Evolutionary conservation across 176 grass and related monocot genomes (phyloP), one percentile per base, ranked within the genome.

Genomic region (Pontederia crassipes): DNA sequence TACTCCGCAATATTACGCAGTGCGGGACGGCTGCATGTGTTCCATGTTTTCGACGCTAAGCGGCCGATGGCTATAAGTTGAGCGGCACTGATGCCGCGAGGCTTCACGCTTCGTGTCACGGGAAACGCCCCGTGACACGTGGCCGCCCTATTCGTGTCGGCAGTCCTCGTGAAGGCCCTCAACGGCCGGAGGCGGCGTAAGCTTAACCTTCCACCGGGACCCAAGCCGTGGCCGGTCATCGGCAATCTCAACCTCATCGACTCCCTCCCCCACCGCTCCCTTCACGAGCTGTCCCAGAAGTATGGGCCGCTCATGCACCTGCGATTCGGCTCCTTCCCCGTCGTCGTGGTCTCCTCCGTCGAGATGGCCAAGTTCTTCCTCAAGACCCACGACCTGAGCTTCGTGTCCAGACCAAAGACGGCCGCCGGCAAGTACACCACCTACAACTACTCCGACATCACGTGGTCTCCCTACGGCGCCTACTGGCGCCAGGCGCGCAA

Each of bases 281-380:
- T 90, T 27, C 72, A 80, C 2, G 68, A 8, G 28, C 76, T 86
- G 15, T 57, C 76, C 1, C 57, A 67, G 46, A 74, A 84, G 52
- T 68, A 90, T 57, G 82, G 87, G 32, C 59, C 76, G 18, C 72
- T 90, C 55, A 83, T 90, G 79, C 66, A 76, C 73, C 82, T 86
- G 46, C 75, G 72, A 1, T 81, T 86, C 17, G 87, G 87, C 26
- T 83, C 87, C 69, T 71, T 66, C 72, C 68, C 74, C 61, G 46
- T 53, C 68, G 62, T 90, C 52, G 79, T 90, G n/a, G 87, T 72
- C 15, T 69, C 87, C 14, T 86, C 87, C 54, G 76, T 68, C n/a
- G 72, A 46, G 4, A 7, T 71, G 5, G 82, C 82, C 48, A 59
- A 75, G 8, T 75, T 90, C n/a, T 55, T 90, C 15, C 83, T 90